Evolutionary conservation across 148 eudicot genomes (phyloP).

Genomic region (Fagopyrum esculentum): DNA sequence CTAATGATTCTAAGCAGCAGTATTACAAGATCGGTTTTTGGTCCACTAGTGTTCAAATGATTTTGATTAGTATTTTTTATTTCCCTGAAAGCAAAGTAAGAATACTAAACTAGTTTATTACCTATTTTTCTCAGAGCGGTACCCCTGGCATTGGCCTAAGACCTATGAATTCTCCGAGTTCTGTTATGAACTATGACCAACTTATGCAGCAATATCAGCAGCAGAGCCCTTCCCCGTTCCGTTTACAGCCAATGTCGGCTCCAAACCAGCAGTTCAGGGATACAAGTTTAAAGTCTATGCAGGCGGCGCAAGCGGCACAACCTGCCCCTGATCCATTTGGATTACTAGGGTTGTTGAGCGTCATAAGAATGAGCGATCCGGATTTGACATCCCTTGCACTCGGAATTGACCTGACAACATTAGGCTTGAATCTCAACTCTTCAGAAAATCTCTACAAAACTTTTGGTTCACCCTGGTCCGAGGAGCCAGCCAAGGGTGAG

Average conservation of each 20-base stretch:
- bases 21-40: too few relatives aligned
- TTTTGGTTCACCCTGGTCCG: slow-evolving; percentile 92
- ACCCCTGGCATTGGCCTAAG: slow-evolving; percentile 48
- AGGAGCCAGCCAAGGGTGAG: slow-evolving; percentile 89
- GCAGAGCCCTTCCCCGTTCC: slow-evolving; percentile 67
- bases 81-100: too few relatives aligned
- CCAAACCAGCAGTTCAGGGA: slow-evolving; percentile 68
- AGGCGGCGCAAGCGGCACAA: slow-evolving; percentile 63
- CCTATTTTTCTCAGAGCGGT: slow-evolving; percentile 26
- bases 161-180: slow-evolving; percentile 38
- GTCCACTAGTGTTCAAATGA: too few relatives aligned
- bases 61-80: too few relatives aligned
- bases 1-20: too few relatives aligned
- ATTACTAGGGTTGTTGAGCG: slow-evolving; percentile 73
- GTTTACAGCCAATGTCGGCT: slow-evolving; percentile 70
- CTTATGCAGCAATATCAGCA: slow-evolving; percentile 79
- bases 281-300: slow-evolving; percentile 68
- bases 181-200: slow-evolving; percentile 54
- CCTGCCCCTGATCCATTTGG: slow-evolving; percentile 69
- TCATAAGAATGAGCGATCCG: slow-evolving; percentile 82
- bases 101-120: background rate
- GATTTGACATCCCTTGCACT: slow-evolving; percentile 81
- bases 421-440: slow-evolving; percentile 77
- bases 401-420: slow-evolving; percentile 82
- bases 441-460: slow-evolving; percentile 76